Conservation (phyloP, 345 rosid species). For the Litchi chinensis region DNA sequence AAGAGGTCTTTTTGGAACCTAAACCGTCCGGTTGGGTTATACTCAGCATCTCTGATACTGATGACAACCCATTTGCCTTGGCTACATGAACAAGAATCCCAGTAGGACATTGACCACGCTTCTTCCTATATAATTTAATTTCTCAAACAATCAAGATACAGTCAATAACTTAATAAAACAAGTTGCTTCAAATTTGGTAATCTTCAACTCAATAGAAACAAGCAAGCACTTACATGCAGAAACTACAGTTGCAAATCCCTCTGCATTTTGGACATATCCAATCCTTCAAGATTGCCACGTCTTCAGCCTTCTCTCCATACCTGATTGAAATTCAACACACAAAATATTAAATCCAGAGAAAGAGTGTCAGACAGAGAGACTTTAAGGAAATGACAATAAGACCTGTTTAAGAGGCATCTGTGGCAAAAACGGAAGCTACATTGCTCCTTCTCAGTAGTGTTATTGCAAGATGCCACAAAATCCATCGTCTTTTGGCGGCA, state of each 20-base stretch:
- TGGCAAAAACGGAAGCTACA: constrained; percentile 59
- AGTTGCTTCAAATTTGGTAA: not conserved
- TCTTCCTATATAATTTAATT: constrained; percentile 50
- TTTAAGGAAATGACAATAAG: not conserved
- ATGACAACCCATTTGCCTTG: constrained; percentile 59
- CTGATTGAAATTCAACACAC: constrained; percentile 33
- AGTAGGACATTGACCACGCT: constrained; percentile 66
- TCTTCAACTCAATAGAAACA: not conserved
- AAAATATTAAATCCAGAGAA: not conserved
- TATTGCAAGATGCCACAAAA: constrained; percentile 53
- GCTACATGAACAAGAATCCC: constrained; percentile 63
- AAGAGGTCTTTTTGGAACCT: constrained; percentile 30
- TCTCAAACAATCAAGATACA: not conserved
- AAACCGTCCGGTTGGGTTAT: constrained; percentile 43
- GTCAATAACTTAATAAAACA: not conserved
- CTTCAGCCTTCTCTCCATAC: constrained; percentile 66
- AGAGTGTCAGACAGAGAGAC: not conserved
- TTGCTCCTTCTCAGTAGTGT: constrained; percentile 32
- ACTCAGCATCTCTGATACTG: constrained; percentile 63
- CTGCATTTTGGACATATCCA: constrained; percentile 83
- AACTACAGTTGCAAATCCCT: constrained; percentile 79
- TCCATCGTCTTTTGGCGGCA: constrained; percentile 74
- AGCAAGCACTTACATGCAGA: constrained; percentile 54
- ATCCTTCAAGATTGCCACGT: constrained; percentile 41
- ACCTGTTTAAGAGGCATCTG: constrained; percentile 75